These are phyloP conservation scores for Articulospora tetracladia DNA, from an alignment of 495 filamentous ascomycete genomes.

Conservation along the genomic window DNA sequence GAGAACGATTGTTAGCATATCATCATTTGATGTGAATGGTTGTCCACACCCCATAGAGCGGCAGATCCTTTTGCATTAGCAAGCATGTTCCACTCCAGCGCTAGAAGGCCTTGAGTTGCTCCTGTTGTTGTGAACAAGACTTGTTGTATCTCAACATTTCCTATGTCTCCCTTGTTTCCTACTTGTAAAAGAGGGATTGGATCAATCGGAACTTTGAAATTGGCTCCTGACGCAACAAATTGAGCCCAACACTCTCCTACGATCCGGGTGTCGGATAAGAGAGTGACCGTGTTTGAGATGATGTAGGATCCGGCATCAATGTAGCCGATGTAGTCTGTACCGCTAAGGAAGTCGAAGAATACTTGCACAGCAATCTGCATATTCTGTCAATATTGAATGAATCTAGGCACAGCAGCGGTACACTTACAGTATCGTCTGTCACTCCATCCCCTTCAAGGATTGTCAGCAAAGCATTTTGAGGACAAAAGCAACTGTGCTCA, in stretches of 20 bases:
- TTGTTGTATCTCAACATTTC: constrained; percentile 53
- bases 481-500: too few species aligned
- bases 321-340: constrained; percentile 3
- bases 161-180: constrained; percentile 48
- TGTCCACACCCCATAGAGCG: constrained; percentile 30
- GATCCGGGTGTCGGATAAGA: constrained; percentile 53
- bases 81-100: constrained; percentile 28
- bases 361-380: too few species aligned
- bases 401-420: too few species aligned
- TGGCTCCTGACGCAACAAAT: constrained; percentile 38
- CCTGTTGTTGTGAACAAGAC: constrained; percentile 44
- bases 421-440: constrained; percentile 20
- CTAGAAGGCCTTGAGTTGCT: constrained; percentile 41
- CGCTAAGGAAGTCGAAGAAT: too few species aligned
- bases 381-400: too few species aligned
- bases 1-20: too few species aligned
- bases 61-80: constrained; percentile 13
- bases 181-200: constrained; percentile 52
- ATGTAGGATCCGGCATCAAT: constrained; percentile 40
- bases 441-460: too few species aligned
- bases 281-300: constrained; percentile 39
- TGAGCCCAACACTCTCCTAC: constrained; percentile 45
- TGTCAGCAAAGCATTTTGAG: too few species aligned
- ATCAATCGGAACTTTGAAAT: constrained; percentile 43
- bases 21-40: too few species aligned